Evolutionary conservation across 2,329 filamentous ascomycete species (phyloP), one percentile per base, ranked within the genome.

Genomic region (Elsinoe batatas): DNA sequence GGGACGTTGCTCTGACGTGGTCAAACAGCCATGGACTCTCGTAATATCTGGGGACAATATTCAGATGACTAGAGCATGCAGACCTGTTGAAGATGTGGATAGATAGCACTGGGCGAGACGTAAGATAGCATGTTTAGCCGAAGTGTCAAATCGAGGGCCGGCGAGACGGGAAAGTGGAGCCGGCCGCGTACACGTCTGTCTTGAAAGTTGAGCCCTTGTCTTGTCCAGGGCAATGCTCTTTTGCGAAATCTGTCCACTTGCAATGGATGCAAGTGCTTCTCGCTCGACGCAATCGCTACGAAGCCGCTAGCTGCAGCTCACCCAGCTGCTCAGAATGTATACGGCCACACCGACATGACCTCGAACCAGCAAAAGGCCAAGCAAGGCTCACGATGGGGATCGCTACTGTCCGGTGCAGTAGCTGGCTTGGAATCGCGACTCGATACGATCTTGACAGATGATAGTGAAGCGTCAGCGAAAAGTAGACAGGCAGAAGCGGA

Each of bases 341-440:
- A 20, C 30, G 10, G n/a, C 8, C 35, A 37, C 7, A n/a, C 12
- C 17, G 38, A 26, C 35, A 58, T 58, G 58, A 54, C 56, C 30
- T 54, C 55, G 5, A 53, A 57, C 33, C 57, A 44, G 30, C 49
- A 46, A 49, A 60, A 58, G 49, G 26, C 58, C 22, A 60, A 60
- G 43, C 51, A 50, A 33, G 47, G 50, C 17, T 58, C 56, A 47
- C 30, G 70, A 61, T 73, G 72, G 71, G 71, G 72, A 56, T 71
- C 68, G 32, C 85, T 95, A 67, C 79, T 96, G 58, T 87, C 90
- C 61, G 88, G 91, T 71, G 91, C 91, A 60, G 89, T 97, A 58
- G 90, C 91, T 55, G 91, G 91, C 58, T 87, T 98, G 57, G 93
- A 98, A 73, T 94, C 91, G 58, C 84, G 88, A 42, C 80, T 98